These are phyloP conservation scores for Phascolomyces articulosus DNA, from an alignment of 371 early-diverging fungal genomes.

Conservation along the genomic window DNA sequence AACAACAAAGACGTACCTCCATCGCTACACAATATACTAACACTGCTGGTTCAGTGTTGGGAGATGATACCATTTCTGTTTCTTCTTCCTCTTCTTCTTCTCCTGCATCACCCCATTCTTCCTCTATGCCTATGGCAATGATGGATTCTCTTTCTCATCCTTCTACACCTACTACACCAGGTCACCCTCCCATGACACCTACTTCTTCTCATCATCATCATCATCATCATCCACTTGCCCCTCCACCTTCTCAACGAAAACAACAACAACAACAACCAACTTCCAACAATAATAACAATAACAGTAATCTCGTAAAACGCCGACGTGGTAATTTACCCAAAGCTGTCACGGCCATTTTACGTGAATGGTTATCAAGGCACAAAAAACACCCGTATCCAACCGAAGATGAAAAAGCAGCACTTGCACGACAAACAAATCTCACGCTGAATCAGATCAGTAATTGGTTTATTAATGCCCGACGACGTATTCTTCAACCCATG, in stretches of 20 bases:
- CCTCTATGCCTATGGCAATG: background rate
- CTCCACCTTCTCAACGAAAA: background rate
- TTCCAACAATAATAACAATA: background rate
- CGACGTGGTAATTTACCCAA: conserved; percentile 66
- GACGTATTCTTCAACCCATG: conserved; percentile 62
- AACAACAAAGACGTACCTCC: conserved; percentile 2
- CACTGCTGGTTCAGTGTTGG: conserved; percentile 17
- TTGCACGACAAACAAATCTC: conserved; percentile 65
- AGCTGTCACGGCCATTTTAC: conserved; percentile 61
- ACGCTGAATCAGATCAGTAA: conserved; percentile 79
- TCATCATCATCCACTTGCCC: conserved; percentile 5
- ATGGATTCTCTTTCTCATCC: background rate
- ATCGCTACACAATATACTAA: background rate
- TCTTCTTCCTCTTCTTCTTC: conserved; percentile 15
- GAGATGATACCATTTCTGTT: conserved; percentile 10
- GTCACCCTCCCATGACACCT: background rate
- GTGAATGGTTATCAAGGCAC: conserved; percentile 74
- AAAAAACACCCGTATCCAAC: conserved; percentile 80
- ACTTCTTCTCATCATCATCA: background rate
- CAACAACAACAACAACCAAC: background rate
- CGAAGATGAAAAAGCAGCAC: conserved; percentile 72
- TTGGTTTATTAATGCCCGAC: conserved; percentile 87
- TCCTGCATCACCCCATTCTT: conserved; percentile 9
- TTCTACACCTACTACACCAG: background rate
- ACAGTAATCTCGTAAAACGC: conserved; percentile 19